These are phyloP conservation scores for Elymus sibiricus DNA, from an alignment of 176 grass and related monocot species.

Conservation along the genomic window DNA sequence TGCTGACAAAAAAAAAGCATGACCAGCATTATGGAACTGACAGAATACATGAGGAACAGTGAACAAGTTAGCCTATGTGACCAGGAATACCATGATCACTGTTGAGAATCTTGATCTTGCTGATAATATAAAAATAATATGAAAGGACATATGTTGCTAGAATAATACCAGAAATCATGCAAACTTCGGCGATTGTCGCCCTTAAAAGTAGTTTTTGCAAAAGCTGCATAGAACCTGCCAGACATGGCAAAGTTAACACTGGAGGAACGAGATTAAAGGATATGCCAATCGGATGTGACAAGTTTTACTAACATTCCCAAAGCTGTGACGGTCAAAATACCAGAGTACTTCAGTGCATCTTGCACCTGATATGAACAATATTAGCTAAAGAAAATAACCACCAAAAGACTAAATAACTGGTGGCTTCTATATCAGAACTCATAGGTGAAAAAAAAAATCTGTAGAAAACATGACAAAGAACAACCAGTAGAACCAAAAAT, in stretches of 20 bases:
- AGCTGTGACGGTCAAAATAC: slow-evolving; percentile 88
- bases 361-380: slow-evolving; percentile 58
- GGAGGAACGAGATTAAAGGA: slow-evolving; percentile 11
- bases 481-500: too few relatives aligned
- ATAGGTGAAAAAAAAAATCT: too few relatives aligned
- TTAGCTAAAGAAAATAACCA: slow-evolving; percentile 12
- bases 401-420: slow-evolving; percentile 4
- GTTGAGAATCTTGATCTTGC: not conserved
- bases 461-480: not conserved
- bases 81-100: slow-evolving; percentile 5
- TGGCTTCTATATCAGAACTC: not conserved
- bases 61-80: not conserved
- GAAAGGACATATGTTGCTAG: slow-evolving; percentile 9
- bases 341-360: slow-evolving; percentile 74
- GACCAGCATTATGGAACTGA: not conserved
- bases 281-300: slow-evolving; percentile 23
- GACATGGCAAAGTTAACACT: slow-evolving; percentile 25
- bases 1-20: not conserved
- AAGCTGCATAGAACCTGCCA: slow-evolving; percentile 92
- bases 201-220: slow-evolving; percentile 94
- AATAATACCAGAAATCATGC: slow-evolving; percentile 87
- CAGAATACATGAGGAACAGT: not conserved
- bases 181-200: slow-evolving; percentile 82
- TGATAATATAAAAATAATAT: not conserved
- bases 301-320: slow-evolving; percentile 86